Evolutionary conservation across 768 basidiomycete genomes (phyloP).

Genomic region (Hericium coralloides): DNA sequence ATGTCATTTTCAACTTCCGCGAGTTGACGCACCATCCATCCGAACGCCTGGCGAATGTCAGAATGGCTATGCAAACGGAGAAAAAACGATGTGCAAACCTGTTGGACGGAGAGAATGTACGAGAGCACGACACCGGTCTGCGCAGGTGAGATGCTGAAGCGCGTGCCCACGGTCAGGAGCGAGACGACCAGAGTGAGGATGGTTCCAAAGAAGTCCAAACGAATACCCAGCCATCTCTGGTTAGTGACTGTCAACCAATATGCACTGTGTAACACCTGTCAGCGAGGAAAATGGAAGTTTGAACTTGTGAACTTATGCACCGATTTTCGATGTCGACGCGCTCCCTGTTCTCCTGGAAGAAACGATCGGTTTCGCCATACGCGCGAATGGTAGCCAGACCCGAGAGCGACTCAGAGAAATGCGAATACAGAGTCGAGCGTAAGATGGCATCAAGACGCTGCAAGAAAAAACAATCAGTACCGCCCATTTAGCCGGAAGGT

Average conservation of each 20-base stretch:
- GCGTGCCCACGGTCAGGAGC: slow-evolving; percentile 65
- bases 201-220: slow-evolving; percentile 79
- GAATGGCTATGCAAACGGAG: neutral
- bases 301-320: slow-evolving; percentile 20
- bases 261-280: slow-evolving; percentile 34
- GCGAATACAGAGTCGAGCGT: slow-evolving; percentile 79
- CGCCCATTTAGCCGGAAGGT: neutral
- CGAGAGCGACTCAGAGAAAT: slow-evolving; percentile 86
- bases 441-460: slow-evolving; percentile 73
- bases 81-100: slow-evolving; percentile 30
- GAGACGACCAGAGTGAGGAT: slow-evolving; percentile 69
- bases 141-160: slow-evolving; percentile 68
- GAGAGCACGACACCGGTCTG: slow-evolving; percentile 72
- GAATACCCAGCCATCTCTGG: slow-evolving; percentile 86
- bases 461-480: neutral
- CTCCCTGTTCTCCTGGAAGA: slow-evolving; percentile 65
- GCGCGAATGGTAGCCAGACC: slow-evolving; percentile 85
- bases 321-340: slow-evolving; percentile 80
- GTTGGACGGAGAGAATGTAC: slow-evolving; percentile 74
- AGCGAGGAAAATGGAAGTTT: neutral
- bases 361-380: slow-evolving; percentile 73
- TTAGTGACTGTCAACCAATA: slow-evolving; percentile 85
- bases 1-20: slow-evolving; percentile 91
- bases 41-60: slow-evolving; percentile 38
- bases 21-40: slow-evolving; percentile 67